Conservation (phyloP, 495 filamentous ascomycete genomes). For the Sabuloglossum arenarium region DNA sequence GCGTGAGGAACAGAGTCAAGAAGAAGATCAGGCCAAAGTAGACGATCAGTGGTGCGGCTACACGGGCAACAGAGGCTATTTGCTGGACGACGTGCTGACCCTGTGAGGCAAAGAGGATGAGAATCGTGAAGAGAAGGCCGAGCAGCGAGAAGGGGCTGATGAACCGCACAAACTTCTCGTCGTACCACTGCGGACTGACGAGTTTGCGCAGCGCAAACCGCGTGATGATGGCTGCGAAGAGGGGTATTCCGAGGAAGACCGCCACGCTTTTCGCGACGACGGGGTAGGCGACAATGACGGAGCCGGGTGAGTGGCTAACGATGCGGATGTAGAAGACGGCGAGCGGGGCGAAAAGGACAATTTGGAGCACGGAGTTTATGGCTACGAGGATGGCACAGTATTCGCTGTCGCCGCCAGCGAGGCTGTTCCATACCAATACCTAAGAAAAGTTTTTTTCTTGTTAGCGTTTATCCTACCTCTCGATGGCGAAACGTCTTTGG, state of each 20-base stretch:
- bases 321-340: conserved; percentile 62
- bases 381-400: conserved; percentile 87
- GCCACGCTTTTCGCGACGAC: conserved; percentile 61
- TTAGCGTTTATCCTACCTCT: neutral
- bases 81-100: conserved; percentile 62
- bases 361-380: conserved; percentile 71
- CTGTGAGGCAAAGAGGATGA: conserved; percentile 70
- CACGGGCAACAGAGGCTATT: conserved; percentile 61
- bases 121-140: conserved; percentile 67
- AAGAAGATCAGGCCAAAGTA: conserved; percentile 65
- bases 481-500: neutral
- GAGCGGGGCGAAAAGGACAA: conserved; percentile 67
- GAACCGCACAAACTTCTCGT: conserved; percentile 46
- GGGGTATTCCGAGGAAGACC: conserved; percentile 70
- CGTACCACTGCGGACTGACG: conserved; percentile 37
- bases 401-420: conserved; percentile 58
- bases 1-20: conserved; percentile 36
- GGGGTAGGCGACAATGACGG: conserved; percentile 31
- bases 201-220: conserved; percentile 38
- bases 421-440: conserved; percentile 60
- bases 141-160: conserved; percentile 56
- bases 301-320: neutral
- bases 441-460: conserved; percentile 10
- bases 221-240: conserved; percentile 59
- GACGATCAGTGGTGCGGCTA: conserved; percentile 58